Evolutionary conservation across 2,329 filamentous ascomycete species (phyloP), one percentile per base, ranked within the genome.

Genomic region (Talaromyces funiculosus): DNA sequence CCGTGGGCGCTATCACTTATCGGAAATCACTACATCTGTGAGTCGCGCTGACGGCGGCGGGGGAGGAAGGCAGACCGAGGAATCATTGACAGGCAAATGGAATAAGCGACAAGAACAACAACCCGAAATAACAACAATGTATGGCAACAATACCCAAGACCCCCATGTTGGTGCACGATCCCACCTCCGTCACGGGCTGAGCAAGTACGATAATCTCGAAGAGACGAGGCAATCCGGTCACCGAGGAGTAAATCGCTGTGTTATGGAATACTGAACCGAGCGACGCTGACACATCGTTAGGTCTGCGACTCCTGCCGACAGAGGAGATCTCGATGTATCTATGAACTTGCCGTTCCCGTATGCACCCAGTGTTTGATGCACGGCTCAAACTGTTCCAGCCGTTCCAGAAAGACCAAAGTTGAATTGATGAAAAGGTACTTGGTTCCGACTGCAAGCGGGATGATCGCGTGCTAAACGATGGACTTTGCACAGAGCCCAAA

Each of bases 391-490:
- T 61, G 59, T 45, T 33, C 35, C 9, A 35, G 26, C 35, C 43
- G 54, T 29, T 26, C 26, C 12, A 53, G 53, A 57, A 49, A 47
- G 53, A 33, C 53, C 12, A 61, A 57, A 33, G 31, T 42, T 16
- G 59, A 61, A n/a, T 57, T 35, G 6, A 38, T 61, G 53, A 61
- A 61, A 61, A 61, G 59, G 59, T 61, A 43, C 31, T 10, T 20
- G 33, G 8, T 24, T 60, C 24, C 20, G 29, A 14, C 20, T 42
- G 12, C 31, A 31, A 16, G 29, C 3, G 9, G 47, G 5, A 33
- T 33, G 9, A 35, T 7, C 29, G 5, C n/a, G 22, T 22, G 29
- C 47, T 51, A 33, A 51, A 4, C 4, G 29, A 35, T n/a, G n/a
- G 10, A 12, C 3, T n/a, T 4, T 60, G 33, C 29, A 5, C 29